Percentiles rank a stretch among this genome's conserved stretches.
Evolutionary conservation across 441 rosid species (phyloP).

Genomic region (Viola pubescens): DNA sequence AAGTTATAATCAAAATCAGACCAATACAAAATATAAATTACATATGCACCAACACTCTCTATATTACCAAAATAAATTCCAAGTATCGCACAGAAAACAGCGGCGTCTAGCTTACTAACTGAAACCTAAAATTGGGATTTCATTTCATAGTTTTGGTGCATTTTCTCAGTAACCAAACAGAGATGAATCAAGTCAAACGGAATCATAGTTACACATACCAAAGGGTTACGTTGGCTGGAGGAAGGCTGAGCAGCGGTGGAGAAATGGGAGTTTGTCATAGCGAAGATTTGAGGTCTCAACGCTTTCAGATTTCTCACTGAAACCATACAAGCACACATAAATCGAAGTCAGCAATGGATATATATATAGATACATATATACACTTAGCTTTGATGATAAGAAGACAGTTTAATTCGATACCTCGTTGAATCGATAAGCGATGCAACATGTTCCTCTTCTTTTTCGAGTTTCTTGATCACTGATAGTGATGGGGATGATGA

Average conservation of each 20-base stretch:
- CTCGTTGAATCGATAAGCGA: slow-evolving; percentile 35
- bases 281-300: slow-evolving; percentile 39
- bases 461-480: background rate
- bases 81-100: too few relatives aligned
- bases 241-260: slow-evolving; percentile 54
- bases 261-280: slow-evolving; percentile 25
- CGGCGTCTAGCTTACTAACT: too few relatives aligned
- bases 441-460: slow-evolving; percentile 22
- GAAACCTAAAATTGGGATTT: too few relatives aligned
- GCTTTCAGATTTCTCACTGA: slow-evolving; percentile 43
- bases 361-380: too few relatives aligned
- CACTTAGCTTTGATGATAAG: background rate
- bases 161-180: slow-evolving; percentile 9
- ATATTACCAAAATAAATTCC: background rate
- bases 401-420: slow-evolving; percentile 16
- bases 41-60: background rate
- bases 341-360: background rate
- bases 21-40: background rate
- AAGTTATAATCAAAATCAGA: slow-evolving; percentile 7
- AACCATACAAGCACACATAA: slow-evolving; percentile 14
- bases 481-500: background rate
- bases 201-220: slow-evolving; percentile 23
- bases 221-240: slow-evolving; percentile 32
- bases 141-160: background rate
- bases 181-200: background rate